Base-by-base conservation (phyloP, 2,329 filamentous ascomycete species). In the Ambrosiella xylebori region DNA sequence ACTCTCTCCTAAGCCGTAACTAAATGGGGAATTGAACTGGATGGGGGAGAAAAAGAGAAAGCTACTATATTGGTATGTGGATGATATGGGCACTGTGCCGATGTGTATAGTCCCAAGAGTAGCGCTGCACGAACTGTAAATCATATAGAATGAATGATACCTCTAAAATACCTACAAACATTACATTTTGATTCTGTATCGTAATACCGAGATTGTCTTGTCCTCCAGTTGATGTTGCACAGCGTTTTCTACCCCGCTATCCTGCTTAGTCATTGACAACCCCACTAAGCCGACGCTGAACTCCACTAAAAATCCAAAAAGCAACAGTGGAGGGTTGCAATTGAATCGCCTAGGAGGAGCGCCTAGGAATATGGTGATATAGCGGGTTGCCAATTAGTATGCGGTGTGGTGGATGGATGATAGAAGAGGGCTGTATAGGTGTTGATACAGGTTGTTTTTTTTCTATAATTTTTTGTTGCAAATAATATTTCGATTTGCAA, bases 1-100 rank as follows among this genome's bases (percentile, higher is more conserved):
- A 76, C 67, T 95, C 82, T 71, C 77, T 98, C 66, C 76, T 98
- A 65, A 73, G 89, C 66, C 59, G 59, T 45, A 52, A 54, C 45
- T 59, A 59, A 59, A 54, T 39, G 17, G 56, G 37, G 36, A 57
- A 5, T 51, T 36, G 17, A 52, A 37, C 38, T 39, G 36, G 19
- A 17, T 9, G 54, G n/a, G 12, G 44, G 37, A 15, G 11, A 19
- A 11, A 40, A 35, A 13, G 11, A 35, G 11, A 35, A 15, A 41
- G 27, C 27, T 27, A 27, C 27, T 27, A 39, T 15, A 44, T 52
- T 47, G 19, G 35, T 15, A n/a, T 50, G 54, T 41, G 47, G 39
- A 37, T 37, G 54, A 53, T 45, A 56, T 7, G 37, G 40, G 49
- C 35, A 49, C 49, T 9, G 50, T 27, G 54, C 50, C 40, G 13